A percentile compares a stretch with the other conserved stretches of the same genome.
Evolutionary conservation across 331 rosid species (phyloP).

Genomic region (Quercus lobata): DNA sequence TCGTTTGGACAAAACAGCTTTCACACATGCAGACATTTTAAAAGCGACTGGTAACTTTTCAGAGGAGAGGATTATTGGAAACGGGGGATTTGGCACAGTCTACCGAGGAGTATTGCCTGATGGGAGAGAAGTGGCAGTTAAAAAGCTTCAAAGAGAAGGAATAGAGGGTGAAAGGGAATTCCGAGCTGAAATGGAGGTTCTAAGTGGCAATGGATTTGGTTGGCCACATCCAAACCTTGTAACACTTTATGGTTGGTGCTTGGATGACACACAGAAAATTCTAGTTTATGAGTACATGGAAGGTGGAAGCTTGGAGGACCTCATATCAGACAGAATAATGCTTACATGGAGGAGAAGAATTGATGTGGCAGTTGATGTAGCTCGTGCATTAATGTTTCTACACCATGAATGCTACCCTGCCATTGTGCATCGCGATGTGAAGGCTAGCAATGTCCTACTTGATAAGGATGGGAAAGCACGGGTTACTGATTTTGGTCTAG

Average conservation of each 20-base stretch:
- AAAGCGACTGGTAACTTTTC: constrained; percentile 77
- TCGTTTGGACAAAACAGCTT: constrained; percentile 74
- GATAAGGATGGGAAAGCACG: constrained; percentile 72
- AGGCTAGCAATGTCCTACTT: constrained; percentile 83
- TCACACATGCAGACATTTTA: constrained; percentile 77
- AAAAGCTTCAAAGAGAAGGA: constrained; percentile 86
- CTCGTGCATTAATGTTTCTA: constrained; percentile 68
- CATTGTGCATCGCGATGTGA: constrained; percentile 87
- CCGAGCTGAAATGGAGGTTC: constrained; percentile 89
- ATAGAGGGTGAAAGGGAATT: constrained; percentile 86
- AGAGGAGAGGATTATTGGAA: constrained; percentile 74
- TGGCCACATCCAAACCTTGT: constrained; percentile 98
- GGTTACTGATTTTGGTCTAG: constrained; percentile 88
- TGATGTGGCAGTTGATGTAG: constrained; percentile 72
- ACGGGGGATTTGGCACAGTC: constrained; percentile 90
- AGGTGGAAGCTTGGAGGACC: constrained; percentile 92
- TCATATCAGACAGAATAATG: constrained; percentile 40
- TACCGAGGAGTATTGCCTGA: constrained; percentile 71
- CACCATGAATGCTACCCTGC: constrained; percentile 90
- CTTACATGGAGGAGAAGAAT: constrained; percentile 65
- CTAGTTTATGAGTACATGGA: constrained; percentile 82
- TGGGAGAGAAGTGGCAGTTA: constrained; percentile 88
- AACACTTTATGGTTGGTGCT: constrained; percentile 87
- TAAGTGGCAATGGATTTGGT: constrained; percentile 66
- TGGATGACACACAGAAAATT: constrained; percentile 63